These are phyloP conservation scores for Hyphodiscus sp. DNA, from an alignment of 2,329 filamentous ascomycete genomes.

Conservation along the genomic window DNA sequence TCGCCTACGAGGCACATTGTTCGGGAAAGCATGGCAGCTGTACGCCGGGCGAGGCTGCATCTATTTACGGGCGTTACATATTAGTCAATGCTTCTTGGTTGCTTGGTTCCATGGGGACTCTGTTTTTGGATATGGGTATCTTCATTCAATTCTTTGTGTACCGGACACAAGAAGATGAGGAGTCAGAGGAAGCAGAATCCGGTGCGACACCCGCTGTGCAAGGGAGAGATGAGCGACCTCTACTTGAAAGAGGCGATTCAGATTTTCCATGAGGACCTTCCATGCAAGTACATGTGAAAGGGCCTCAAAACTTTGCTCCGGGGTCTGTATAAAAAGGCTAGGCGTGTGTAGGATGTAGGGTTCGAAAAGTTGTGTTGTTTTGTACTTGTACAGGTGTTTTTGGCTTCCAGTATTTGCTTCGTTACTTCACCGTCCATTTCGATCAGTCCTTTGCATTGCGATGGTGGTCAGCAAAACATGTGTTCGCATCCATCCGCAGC, in stretches of 20 bases:
- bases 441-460: too few species aligned
- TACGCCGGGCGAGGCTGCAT: constrained; percentile 54
- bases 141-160: constrained; percentile 93
- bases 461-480: too few species aligned
- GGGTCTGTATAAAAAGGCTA: neutral
- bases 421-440: too few species aligned
- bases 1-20: constrained; percentile 80
- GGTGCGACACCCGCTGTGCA: neutral
- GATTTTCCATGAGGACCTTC: neutral
- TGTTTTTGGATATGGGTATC: constrained; percentile 77
- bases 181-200: constrained; percentile 5
- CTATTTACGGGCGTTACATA: constrained; percentile 73
- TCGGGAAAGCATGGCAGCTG: constrained; percentile 40
- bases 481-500: too few species aligned
- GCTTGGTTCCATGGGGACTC: constrained; percentile 78
- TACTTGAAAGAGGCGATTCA: constrained; percentile 20
- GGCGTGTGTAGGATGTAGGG: neutral
- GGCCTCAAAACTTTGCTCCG: neutral
- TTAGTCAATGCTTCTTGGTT: constrained; percentile 89
- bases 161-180: constrained; percentile 26
- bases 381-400: neutral
- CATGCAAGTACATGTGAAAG: neutral
- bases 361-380: neutral
- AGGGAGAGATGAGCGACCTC: constrained; percentile 14
- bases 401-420: neutral